These are phyloP conservation scores for Cryphonectria radicalis DNA, from an alignment of 2,329 filamentous ascomycete species.

Conservation along the genomic window DNA sequence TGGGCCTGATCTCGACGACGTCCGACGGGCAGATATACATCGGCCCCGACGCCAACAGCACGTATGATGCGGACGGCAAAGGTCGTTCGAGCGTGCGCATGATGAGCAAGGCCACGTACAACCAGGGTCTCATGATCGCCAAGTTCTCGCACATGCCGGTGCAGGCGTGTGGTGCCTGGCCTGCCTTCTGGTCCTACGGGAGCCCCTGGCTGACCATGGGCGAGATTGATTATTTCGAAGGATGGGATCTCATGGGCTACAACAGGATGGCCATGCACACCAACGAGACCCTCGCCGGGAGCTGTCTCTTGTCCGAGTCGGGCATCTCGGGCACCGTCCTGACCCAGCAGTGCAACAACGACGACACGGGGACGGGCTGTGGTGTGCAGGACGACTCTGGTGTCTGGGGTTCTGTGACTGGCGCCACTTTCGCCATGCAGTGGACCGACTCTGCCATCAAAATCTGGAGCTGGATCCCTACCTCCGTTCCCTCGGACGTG, in stretches of 20 bases:
- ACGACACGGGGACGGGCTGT: slow-evolving; percentile 4
- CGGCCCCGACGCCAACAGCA: slow-evolving; percentile 16
- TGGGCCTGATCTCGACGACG: slow-evolving; percentile 42
- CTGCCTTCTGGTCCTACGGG: slow-evolving; percentile 25
- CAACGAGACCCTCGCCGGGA: slow-evolving; percentile 14
- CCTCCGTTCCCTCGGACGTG: slow-evolving; percentile 19
- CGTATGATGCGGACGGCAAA: slow-evolving; percentile 1
- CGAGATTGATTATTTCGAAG: slow-evolving; percentile 24
- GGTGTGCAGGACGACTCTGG: slow-evolving; percentile 19
- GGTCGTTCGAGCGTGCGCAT: slow-evolving; percentile 24
- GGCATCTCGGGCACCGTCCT: slow-evolving; percentile 8
- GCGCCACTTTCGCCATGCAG: slow-evolving; percentile 23
- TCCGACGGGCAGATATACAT: slow-evolving; percentile 29
- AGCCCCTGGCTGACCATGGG: slow-evolving; percentile 22
- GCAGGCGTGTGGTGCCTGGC: slow-evolving; percentile 26
- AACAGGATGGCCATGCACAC: slow-evolving; percentile 26
- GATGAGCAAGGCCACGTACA: slow-evolving; percentile 21
- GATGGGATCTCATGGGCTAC: slow-evolving; percentile 16
- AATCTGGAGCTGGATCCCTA: slow-evolving; percentile 21
- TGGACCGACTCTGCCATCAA: slow-evolving; percentile 23
- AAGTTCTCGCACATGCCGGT: slow-evolving; percentile 24
- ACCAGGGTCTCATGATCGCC: slow-evolving; percentile 23
- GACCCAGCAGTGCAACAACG: slow-evolving; percentile 19
- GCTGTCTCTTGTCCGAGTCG: slow-evolving; percentile 13
- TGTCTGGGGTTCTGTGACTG: slow-evolving; percentile 12